phyloP scores from a whole-genome alignment of 1,139 yeast species.

The Taphrina deformans region DNA sequence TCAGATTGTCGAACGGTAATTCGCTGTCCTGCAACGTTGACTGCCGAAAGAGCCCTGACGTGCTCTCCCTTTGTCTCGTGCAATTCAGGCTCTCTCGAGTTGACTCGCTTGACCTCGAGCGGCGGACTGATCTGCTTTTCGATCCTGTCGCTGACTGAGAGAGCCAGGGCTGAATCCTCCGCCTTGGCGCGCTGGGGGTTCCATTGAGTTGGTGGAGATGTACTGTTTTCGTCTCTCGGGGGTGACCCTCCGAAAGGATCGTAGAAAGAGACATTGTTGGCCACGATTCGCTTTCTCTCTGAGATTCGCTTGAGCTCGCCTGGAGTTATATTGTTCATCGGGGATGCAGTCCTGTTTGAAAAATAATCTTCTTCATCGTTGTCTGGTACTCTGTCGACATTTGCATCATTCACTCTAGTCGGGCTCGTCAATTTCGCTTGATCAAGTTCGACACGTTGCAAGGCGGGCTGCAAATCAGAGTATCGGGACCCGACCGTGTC shows the following conservation, averaged over 20 bases:
- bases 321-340: neutral
- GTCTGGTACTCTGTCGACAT: neutral
- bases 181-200: neutral
- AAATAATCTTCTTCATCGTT: neutral
- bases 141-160: neutral
- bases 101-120: neutral
- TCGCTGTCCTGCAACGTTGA: no score
- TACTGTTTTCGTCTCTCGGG: neutral
- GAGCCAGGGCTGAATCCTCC: neutral
- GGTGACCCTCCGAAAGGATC: slow-evolving; percentile 15
- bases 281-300: slow-evolving; percentile 11
- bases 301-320: neutral
- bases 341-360: neutral
- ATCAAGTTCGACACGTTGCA: neutral
- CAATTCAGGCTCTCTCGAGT: neutral
- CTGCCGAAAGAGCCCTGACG: neutral
- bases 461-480: neutral
- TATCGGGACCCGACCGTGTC: neutral
- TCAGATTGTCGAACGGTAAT: neutral
- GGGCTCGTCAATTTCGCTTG: neutral
- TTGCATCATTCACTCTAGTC: neutral
- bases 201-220: neutral
- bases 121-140: neutral
- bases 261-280: slow-evolving; percentile 22
- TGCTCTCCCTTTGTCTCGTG: neutral